Evolutionary conservation across 805 yeast genomes (phyloP).

Genomic region (Nakazawaea pomicola): DNA sequence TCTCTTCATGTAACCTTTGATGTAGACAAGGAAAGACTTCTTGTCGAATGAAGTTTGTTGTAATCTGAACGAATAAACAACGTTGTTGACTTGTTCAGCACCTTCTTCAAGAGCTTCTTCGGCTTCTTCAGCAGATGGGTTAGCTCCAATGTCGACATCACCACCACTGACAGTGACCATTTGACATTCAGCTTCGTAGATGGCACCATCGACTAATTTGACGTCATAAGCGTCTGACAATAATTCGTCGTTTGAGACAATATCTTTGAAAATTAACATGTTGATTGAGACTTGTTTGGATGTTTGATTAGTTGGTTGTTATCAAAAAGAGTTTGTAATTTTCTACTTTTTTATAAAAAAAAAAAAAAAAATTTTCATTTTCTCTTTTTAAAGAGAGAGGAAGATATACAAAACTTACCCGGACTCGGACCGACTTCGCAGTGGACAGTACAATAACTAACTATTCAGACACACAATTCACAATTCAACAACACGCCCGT

Average conservation of each 20-base stretch:
- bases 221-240: constrained; percentile 96
- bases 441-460: too few relatives aligned
- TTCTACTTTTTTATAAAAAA: constrained; percentile 4
- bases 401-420: not conserved
- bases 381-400: not conserved
- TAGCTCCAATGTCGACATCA: constrained; percentile 98
- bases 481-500: constrained; percentile 7
- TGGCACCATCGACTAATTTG: constrained; percentile 81
- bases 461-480: too few relatives aligned
- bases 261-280: constrained; percentile 55
- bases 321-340: not conserved
- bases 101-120: constrained; percentile 80
- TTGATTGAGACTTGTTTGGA: constrained; percentile 8
- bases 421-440: too few relatives aligned
- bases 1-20: constrained; percentile 98
- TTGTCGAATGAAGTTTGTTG: constrained; percentile 96
- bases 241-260: constrained; percentile 91
- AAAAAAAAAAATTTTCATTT: constrained; percentile 12
- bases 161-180: constrained; percentile 82
- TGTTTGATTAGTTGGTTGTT: constrained; percentile 2
- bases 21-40: constrained; percentile 94
- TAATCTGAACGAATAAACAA: constrained; percentile 97
- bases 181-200: constrained; percentile 95
- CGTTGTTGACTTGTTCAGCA: constrained; percentile 92
- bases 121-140: constrained; percentile 98